phyloP scores from a whole-genome alignment of 106 monocot genomes.

The Dendrobium chrysotoxum region DNA sequence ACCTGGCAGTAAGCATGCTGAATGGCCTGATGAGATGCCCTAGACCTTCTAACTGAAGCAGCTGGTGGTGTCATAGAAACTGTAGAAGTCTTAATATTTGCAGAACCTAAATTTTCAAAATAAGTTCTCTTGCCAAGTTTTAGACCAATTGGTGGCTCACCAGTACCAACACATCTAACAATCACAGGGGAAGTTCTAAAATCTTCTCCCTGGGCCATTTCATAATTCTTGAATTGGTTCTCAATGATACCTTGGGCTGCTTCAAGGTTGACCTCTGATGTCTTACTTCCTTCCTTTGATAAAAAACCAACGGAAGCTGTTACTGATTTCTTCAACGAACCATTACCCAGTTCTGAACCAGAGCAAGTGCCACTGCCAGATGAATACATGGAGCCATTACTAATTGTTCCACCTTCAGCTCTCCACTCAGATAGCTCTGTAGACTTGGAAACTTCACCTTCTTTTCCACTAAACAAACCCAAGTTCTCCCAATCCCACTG shows the following conservation, averaged over 20 bases:
- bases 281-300: neutral
- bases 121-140: slow-evolving; percentile 66
- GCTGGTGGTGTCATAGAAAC: slow-evolving; percentile 1
- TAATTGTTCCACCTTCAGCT: slow-evolving; percentile 4
- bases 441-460: neutral
- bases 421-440: slow-evolving; percentile 5
- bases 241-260: neutral
- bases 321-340: slow-evolving; percentile 29
- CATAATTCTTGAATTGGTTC: slow-evolving; percentile 5
- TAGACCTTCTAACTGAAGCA: slow-evolving; percentile 20
- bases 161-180: neutral
- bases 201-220: neutral
- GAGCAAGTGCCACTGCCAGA: slow-evolving; percentile 23
- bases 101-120: slow-evolving; percentile 40
- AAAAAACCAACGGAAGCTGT: slow-evolving; percentile 33
- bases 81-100: slow-evolving; percentile 3
- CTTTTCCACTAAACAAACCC: slow-evolving; percentile 16
- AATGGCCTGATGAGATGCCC: slow-evolving; percentile 14
- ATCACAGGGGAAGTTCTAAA: slow-evolving; percentile 12
- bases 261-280: slow-evolving; percentile 3
- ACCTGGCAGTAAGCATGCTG: slow-evolving; percentile 49
- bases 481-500: slow-evolving; percentile 49
- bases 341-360: slow-evolving; percentile 21
- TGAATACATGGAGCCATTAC: slow-evolving; percentile 22
- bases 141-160: slow-evolving; percentile 41